Evolutionary conservation across 768 basidiomycete species (phyloP).

Genomic region (Podaxis rugospora): DNA sequence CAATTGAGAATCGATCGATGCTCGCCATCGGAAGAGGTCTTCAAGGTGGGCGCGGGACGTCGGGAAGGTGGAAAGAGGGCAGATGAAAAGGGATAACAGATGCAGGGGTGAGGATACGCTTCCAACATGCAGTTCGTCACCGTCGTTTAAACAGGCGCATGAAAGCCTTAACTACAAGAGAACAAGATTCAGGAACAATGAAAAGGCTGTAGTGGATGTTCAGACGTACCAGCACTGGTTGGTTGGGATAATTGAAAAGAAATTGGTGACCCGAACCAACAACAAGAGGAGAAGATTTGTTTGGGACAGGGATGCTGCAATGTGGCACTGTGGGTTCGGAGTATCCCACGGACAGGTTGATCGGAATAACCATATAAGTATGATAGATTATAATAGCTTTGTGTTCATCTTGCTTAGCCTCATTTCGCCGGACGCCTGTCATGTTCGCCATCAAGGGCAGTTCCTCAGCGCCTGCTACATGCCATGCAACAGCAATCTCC

Average conservation of each 20-base stretch:
- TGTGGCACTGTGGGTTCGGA: background rate
- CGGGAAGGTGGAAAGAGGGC: background rate
- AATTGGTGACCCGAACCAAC: background rate
- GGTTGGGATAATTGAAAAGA: background rate
- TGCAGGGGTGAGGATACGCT: background rate
- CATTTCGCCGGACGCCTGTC: background rate
- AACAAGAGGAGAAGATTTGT: background rate
- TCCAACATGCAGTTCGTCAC: background rate
- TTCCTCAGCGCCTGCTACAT: background rate
- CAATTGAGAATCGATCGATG: conserved; percentile 23
- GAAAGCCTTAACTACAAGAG: background rate
- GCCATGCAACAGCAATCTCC: background rate
- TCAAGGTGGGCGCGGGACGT: conserved; percentile 33
- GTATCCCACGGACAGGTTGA: background rate
- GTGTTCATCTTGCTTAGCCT: background rate
- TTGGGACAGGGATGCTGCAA: background rate
- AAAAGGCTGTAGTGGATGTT: background rate
- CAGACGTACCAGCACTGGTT: background rate
- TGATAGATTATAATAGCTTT: background rate
- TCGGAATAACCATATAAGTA: too few relatives aligned
- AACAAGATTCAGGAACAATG: background rate
- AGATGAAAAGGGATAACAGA: background rate
- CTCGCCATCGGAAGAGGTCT: background rate
- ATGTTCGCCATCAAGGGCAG: background rate
- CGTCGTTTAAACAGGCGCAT: background rate